These are phyloP conservation scores for Monilinia laxa DNA, from an alignment of 2,329 filamentous ascomycete genomes.

Conservation along the genomic window DNA sequence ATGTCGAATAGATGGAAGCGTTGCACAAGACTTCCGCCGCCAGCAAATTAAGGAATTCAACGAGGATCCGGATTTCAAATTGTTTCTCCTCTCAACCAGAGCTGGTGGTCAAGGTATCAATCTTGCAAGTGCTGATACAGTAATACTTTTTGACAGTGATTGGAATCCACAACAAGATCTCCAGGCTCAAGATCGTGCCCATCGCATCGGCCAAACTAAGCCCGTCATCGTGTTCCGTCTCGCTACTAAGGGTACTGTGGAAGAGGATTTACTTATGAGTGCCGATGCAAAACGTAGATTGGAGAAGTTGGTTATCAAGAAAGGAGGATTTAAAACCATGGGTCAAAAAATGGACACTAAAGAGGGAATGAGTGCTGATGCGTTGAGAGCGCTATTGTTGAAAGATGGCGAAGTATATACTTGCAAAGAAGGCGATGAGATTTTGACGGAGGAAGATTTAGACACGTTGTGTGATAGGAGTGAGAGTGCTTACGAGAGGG, in stretches of 20 bases:
- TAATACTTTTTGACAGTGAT: constrained; percentile 84
- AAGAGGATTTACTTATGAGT: constrained; percentile 80
- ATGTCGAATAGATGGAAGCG: constrained; percentile 88
- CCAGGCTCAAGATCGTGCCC: constrained; percentile 92
- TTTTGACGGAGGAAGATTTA: constrained; percentile 76
- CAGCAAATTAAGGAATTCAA: constrained; percentile 75
- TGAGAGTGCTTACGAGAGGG: constrained; percentile 63
- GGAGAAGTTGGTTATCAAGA: constrained; percentile 93
- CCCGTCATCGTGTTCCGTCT: constrained; percentile 93
- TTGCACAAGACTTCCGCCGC: constrained; percentile 70
- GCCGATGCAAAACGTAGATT: constrained; percentile 89
- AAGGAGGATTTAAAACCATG: constrained; percentile 77
- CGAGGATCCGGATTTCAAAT: constrained; percentile 58
- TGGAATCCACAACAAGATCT: constrained; percentile 98
- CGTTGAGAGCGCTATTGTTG: constrained; percentile 60
- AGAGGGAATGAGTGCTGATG: constrained; percentile 56
- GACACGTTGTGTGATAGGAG: constrained; percentile 72
- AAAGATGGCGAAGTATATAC: constrained; percentile 70
- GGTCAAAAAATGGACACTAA: constrained; percentile 58
- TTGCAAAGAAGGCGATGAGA: constrained; percentile 57
- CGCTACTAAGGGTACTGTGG: constrained; percentile 88
- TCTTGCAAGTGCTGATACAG: constrained; percentile 85
- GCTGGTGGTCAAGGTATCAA: constrained; percentile 97
- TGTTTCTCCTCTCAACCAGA: constrained; percentile 87
- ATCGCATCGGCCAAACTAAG: constrained; percentile 88